phyloP scores from a whole-genome alignment of 768 basidiomycete genomes.

The Leccinum rimulosum region DNA sequence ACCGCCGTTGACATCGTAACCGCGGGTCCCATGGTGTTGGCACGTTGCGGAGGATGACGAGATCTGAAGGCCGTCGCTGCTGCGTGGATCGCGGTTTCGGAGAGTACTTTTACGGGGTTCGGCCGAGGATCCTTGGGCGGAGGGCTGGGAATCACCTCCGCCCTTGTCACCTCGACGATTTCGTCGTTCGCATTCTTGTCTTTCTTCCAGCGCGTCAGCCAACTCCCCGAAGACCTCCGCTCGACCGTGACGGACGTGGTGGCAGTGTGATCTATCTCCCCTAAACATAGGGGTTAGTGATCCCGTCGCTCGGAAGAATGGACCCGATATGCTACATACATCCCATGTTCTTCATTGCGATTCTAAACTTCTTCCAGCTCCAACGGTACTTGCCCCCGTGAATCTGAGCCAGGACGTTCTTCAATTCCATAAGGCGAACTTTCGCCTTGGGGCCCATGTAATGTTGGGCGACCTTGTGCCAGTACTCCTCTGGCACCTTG shows the following conservation, averaged over 20 bases:
- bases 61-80: constrained; percentile 28
- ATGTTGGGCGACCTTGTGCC: constrained; percentile 79
- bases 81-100: constrained; percentile 31
- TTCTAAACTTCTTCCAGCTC: constrained; percentile 81
- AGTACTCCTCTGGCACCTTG: constrained; percentile 75
- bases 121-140: constrained; percentile 33
- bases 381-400: constrained; percentile 77
- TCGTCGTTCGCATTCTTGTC: constrained; percentile 35
- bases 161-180: constrained; percentile 30
- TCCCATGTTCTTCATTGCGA: constrained; percentile 79
- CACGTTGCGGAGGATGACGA: constrained; percentile 29
- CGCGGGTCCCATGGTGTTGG: constrained; percentile 29
- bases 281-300: constrained; percentile 34
- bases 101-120: constrained; percentile 34
- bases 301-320: background rate
- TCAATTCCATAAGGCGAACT: constrained; percentile 62
- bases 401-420: constrained; percentile 69
- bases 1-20: constrained; percentile 13
- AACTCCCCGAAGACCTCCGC: constrained; percentile 45
- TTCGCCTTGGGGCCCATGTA: constrained; percentile 72
- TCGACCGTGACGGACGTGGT: constrained; percentile 64
- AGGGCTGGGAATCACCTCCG: constrained; percentile 20
- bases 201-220: constrained; percentile 48
- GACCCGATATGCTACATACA: constrained; percentile 47
- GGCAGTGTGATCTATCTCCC: constrained; percentile 60